phyloP scores from a whole-genome alignment of 129 eudicot genomes.

The Glebionis coronaria region DNA sequence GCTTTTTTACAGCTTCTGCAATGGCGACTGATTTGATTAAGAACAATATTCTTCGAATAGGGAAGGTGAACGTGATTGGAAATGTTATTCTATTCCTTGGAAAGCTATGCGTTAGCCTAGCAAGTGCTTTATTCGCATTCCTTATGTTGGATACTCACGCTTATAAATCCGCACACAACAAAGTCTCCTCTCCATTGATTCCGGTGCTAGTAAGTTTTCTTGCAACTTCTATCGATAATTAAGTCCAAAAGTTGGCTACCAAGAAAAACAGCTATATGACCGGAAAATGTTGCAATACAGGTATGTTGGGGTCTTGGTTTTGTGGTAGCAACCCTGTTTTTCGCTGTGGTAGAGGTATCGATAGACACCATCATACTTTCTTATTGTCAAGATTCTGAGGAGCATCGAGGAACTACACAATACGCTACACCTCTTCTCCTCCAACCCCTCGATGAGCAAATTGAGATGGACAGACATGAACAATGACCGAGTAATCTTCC shows the following conservation, averaged over 20 bases:
- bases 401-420: slow-evolving; percentile 86
- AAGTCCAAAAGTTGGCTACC: neutral
- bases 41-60: slow-evolving; percentile 85
- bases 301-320: slow-evolving; percentile 87
- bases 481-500: slow-evolving; percentile 36
- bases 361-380: slow-evolving; percentile 90
- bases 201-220: slow-evolving; percentile 78
- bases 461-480: slow-evolving; percentile 67
- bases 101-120: slow-evolving; percentile 85
- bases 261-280: neutral
- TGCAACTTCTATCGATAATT: neutral
- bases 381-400: slow-evolving; percentile 87
- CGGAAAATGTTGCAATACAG: slow-evolving; percentile 32
- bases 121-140: slow-evolving; percentile 78
- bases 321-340: slow-evolving; percentile 79
- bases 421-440: slow-evolving; percentile 85
- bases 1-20: slow-evolving; percentile 86
- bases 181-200: slow-evolving; percentile 84
- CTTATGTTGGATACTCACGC: slow-evolving; percentile 84
- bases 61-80: slow-evolving; percentile 94
- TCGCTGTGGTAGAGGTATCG: slow-evolving; percentile 87
- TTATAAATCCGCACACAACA: slow-evolving; percentile 74
- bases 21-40: slow-evolving; percentile 81
- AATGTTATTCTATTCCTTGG: slow-evolving; percentile 90
- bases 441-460: slow-evolving; percentile 59